Conservation (phyloP, 2,329 filamentous ascomycete genomes). For the Trichothecium roseum region DNA sequence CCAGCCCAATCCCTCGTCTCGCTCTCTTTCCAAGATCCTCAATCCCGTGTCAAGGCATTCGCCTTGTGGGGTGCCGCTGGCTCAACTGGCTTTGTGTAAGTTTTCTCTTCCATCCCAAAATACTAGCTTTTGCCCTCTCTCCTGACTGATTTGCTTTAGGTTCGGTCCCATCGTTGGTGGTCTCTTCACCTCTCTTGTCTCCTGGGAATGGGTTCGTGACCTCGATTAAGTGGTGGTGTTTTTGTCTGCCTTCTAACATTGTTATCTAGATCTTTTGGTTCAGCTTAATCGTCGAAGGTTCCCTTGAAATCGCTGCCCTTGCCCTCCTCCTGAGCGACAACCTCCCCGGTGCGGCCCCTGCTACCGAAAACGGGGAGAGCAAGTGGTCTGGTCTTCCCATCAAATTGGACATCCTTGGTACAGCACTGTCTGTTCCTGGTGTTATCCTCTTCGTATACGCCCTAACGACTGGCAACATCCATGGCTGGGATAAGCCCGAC, state of each 20-base stretch:
- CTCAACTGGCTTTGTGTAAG: slow-evolving; percentile 7
- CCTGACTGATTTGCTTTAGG: no score
- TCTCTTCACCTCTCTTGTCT: slow-evolving; percentile 6
- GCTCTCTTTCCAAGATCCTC: slow-evolving; percentile 5
- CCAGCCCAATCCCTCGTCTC: slow-evolving; percentile 6
- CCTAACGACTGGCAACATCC: slow-evolving; percentile 57
- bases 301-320: slow-evolving; percentile 4
- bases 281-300: slow-evolving; percentile 5
- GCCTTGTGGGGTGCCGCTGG: slow-evolving; percentile 6
- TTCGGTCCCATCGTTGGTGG: slow-evolving; percentile 7
- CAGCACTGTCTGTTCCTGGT: slow-evolving; percentile 49
- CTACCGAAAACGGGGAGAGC: not conserved
- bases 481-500: slow-evolving; percentile 65
- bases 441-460: slow-evolving; percentile 64
- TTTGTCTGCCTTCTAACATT: no score
- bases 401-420: slow-evolving; percentile 60
- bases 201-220: slow-evolving; percentile 5
- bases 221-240: no score
- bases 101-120: no score
- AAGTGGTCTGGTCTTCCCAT: slow-evolving; percentile 9
- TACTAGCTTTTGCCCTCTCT: no score
- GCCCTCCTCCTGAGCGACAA: slow-evolving; percentile 4
- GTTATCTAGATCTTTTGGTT: slow-evolving; percentile 6
- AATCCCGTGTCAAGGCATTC: slow-evolving; percentile 5
- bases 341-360: slow-evolving; percentile 3